Percentiles rank a stretch among this genome's conserved stretches.
These are phyloP conservation scores for Penicillium concentricum DNA, from an alignment of 2,329 filamentous ascomycete species.

Conservation along the genomic window DNA sequence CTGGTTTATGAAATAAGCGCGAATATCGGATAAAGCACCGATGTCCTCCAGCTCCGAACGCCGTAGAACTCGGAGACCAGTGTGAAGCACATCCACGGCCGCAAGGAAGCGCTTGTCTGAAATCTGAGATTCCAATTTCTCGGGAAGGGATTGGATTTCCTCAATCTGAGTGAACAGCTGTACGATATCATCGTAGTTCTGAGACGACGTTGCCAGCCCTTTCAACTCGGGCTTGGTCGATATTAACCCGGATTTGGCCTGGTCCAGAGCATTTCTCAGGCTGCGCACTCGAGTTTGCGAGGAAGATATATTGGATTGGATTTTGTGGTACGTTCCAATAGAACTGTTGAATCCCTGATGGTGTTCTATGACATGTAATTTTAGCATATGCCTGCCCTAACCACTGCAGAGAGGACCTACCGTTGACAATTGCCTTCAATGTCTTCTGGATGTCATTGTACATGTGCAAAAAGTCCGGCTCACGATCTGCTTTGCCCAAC, in stretches of 20 bases:
- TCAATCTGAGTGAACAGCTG: constrained; percentile 82
- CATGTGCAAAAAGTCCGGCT: constrained; percentile 77
- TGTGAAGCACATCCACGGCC: constrained; percentile 88
- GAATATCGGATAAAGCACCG: constrained; percentile 79
- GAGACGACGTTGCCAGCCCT: constrained; percentile 81
- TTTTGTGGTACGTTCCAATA: constrained; percentile 98
- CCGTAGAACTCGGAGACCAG: constrained; percentile 76
- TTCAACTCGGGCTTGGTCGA: constrained; percentile 87
- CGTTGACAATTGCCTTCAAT: constrained; percentile 89
- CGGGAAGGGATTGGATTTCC: constrained; percentile 82
- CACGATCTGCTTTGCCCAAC: constrained; percentile 84
- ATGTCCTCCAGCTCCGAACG: constrained; percentile 90
- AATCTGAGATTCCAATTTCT: constrained; percentile 89
- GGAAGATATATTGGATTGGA: constrained; percentile 85
- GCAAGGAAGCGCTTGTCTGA: constrained; percentile 94
- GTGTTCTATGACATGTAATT: constrained; percentile 60
- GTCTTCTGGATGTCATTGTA: constrained; percentile 89
- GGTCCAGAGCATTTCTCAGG: constrained; percentile 78
- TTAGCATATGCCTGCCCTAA: constrained; percentile 7
- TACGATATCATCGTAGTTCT: constrained; percentile 86
- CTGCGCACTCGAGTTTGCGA: constrained; percentile 82
- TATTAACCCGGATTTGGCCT: constrained; percentile 77
- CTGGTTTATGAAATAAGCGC: constrained; percentile 87
- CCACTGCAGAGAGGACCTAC: constrained; percentile 31
- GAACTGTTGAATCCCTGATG: constrained; percentile 99